Base-by-base conservation (phyloP, 495 filamentous ascomycete genomes). In the Xylaria palmicola region DNA sequence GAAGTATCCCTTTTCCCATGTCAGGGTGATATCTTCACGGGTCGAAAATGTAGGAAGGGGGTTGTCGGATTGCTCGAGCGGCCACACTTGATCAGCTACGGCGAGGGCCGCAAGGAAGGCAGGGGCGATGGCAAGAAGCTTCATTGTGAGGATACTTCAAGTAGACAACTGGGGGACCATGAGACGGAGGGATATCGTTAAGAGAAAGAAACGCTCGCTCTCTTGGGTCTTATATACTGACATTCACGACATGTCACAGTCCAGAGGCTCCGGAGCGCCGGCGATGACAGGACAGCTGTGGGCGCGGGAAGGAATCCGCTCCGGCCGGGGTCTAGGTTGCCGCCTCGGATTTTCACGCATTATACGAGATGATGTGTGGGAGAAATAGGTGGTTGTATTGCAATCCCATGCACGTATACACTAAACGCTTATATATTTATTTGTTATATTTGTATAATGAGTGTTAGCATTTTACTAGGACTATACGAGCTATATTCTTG, bases 31-130 rank as follows among this genome's bases (percentile, higher is more conserved):
- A 50, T 50, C 47, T 34, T 32, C 27, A 3, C n/a, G 32, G 27
- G 13, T 13, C 26, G 47, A 32, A 17, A 30, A 50, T 10, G 10
- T 3, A 50, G 47, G 47, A 19, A 17, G 2, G 47, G 2, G 1
- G 19, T 32, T 5, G 6, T 7, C 15, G 10, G 3, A 50, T 32
- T 50, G 7, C 20, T 15, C 47, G 47, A 32, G 47, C 10, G 47
- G 26, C 15, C 5, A 27, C 13, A 32, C 47, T 50, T 50, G 47
- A 10, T 50, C 47, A 19, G 47, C 47, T 24, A 13, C 47, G 47
- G 47, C 15, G 47, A 50, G 27, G 47, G 22, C 27, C 47, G 47
- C 47, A n/a, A 50, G 27, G 27, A 50, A 50, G 47, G 47, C 47
- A 34, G 47, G 47, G 22, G 29, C 47, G 27, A 50, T 32, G 27